Percentiles rank a stretch among this genome's conserved stretches.
phyloP scores from a whole-genome alignment of 2,329 filamentous ascomycete genomes.

The Penicillium decumbens region DNA sequence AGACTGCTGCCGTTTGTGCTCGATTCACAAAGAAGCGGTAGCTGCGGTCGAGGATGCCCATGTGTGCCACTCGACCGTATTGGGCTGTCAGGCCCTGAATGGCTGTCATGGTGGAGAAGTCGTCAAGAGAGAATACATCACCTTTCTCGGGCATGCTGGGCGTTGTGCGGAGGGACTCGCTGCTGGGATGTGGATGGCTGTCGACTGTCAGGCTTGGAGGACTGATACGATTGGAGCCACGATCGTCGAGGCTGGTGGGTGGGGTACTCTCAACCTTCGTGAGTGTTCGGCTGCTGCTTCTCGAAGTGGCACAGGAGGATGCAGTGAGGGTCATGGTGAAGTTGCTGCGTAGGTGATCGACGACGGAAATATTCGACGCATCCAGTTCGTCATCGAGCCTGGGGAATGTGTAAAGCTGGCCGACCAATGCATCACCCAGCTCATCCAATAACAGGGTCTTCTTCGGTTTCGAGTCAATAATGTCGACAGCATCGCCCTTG shows the following conservation, averaged over 20 bases:
- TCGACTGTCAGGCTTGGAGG: neutral
- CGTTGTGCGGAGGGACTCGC: neutral
- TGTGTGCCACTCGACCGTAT: conserved; percentile 41
- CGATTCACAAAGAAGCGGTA: conserved; percentile 42
- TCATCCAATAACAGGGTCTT: conserved; percentile 21
- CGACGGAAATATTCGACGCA: conserved; percentile 5
- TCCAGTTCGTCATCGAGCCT: neutral
- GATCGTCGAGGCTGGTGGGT: conserved; percentile 14
- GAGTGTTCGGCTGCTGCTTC: conserved; percentile 17
- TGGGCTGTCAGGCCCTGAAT: conserved; percentile 29
- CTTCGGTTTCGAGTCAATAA: conserved; percentile 3
- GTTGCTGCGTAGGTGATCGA: conserved; percentile 18
- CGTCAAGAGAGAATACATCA: conserved; percentile 27
- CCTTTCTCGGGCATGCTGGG: conserved; percentile 1
- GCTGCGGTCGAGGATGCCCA: conserved; percentile 42
- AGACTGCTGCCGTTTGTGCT: conserved; percentile 33
- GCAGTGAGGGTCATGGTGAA: neutral
- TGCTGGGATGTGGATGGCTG: neutral
- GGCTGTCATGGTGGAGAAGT: conserved; percentile 31
- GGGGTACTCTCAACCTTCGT: conserved; percentile 9
- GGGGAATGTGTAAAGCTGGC: conserved; percentile 13
- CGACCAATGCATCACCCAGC: conserved; percentile 18
- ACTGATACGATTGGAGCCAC: neutral
- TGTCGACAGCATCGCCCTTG: conserved; percentile 4
- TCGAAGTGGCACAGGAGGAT: conserved; percentile 15